Conservation (phyloP, 208 protist species). For the Trypanosoma mega region DNA sequence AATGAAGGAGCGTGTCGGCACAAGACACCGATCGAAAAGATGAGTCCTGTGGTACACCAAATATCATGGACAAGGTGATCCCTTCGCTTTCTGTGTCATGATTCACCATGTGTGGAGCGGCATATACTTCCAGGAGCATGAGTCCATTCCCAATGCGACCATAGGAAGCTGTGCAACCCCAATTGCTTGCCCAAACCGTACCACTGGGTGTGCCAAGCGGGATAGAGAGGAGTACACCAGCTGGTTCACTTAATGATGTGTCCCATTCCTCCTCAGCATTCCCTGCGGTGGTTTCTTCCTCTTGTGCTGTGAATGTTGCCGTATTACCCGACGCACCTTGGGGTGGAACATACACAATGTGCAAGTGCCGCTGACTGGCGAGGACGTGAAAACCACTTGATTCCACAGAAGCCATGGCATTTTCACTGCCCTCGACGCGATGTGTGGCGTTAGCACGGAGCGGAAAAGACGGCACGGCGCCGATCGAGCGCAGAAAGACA, state of each 20-base stretch:
- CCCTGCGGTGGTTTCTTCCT: neutral
- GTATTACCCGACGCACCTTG: too few species aligned
- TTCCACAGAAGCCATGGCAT: neutral
- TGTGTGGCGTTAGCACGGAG: neutral
- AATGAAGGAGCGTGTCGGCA: neutral
- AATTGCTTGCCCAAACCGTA: neutral
- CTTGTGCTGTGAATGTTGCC: neutral
- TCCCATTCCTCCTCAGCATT: neutral
- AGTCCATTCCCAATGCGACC: constrained; percentile 9
- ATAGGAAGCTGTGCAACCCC: neutral
- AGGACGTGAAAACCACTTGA: constrained; percentile 14
- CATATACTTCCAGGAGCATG: constrained; percentile 13
- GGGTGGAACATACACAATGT: constrained; percentile 19
- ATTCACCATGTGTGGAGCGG: neutral
- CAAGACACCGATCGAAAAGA: constrained; percentile 4
- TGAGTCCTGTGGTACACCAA: constrained; percentile 10
- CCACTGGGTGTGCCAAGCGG: neutral
- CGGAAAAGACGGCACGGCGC: neutral
- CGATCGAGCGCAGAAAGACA: constrained; percentile 4
- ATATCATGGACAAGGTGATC: constrained; percentile 15
- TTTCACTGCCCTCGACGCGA: neutral
- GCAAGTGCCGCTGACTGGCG: constrained; percentile 6
- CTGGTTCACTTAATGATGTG: neutral
- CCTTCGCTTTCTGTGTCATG: neutral
- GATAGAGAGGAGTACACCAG: constrained; percentile 20